A percentile compares a stretch with the other conserved stretches of the same genome.
These are phyloP conservation scores for Cytospora paraplurivora DNA, from an alignment of 2,329 filamentous ascomycete genomes.

Conservation along the genomic window DNA sequence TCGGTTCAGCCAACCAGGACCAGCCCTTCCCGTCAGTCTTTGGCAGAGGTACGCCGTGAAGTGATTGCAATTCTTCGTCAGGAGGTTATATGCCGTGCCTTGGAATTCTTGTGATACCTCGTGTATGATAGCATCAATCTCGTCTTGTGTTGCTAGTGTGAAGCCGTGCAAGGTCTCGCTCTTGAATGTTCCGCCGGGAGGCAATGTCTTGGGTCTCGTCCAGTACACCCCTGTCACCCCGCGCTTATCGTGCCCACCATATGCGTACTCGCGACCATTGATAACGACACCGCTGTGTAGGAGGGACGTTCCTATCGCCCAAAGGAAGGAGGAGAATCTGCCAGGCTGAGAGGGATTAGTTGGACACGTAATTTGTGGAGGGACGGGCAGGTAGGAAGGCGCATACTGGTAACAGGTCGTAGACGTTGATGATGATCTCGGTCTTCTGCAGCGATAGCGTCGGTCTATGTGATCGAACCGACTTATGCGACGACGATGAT, in stretches of 20 bases:
- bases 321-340: constrained; percentile 73
- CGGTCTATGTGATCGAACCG: constrained; percentile 56
- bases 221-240: constrained; percentile 80
- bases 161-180: constrained; percentile 78
- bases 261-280: constrained; percentile 79
- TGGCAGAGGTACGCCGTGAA: constrained; percentile 79
- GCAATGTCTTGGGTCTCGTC: constrained; percentile 71
- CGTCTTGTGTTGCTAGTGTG: constrained; percentile 66
- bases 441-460: constrained; percentile 72
- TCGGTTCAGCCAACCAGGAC: constrained; percentile 77
- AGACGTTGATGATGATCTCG: constrained; percentile 75
- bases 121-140: constrained; percentile 72
- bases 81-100: constrained; percentile 76
- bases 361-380: constrained; percentile 16
- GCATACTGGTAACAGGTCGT: constrained; percentile 72
- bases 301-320: constrained; percentile 75
- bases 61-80: constrained; percentile 87
- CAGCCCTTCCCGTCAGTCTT: constrained; percentile 68
- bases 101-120: constrained; percentile 71
- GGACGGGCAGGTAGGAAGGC: constrained; percentile 16
- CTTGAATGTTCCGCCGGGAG: constrained; percentile 76
- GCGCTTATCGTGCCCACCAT: constrained; percentile 74
- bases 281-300: constrained; percentile 84
- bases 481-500: constrained; percentile 38
- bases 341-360: constrained; percentile 57